Conservation (phyloP, 495 filamentous ascomycete species). For the Lophium mytilinum region DNA sequence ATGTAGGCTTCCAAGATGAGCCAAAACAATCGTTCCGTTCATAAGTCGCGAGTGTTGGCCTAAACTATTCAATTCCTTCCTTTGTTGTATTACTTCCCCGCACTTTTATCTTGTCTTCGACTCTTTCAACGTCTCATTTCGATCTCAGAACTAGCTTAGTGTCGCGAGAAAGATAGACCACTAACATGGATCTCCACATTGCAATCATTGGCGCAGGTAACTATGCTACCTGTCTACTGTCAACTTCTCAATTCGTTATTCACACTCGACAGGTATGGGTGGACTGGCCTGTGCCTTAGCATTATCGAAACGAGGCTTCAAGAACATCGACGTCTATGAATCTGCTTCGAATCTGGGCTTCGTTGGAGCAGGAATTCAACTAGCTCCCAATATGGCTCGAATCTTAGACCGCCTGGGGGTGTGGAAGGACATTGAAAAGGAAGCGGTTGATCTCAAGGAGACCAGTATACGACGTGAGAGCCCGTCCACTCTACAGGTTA, state of each 20-base stretch:
- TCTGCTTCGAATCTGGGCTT: slow-evolving; percentile 67
- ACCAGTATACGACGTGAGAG: slow-evolving; percentile 46
- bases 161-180: too few relatives aligned
- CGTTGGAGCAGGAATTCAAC: slow-evolving; percentile 74
- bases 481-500: too few relatives aligned
- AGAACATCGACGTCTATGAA: slow-evolving; percentile 64
- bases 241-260: too few relatives aligned
- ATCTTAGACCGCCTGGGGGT: slow-evolving; percentile 62
- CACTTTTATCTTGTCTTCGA: slow-evolving; percentile 5
- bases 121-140: background rate
- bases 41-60: too few relatives aligned
- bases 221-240: too few relatives aligned
- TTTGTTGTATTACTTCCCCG: background rate
- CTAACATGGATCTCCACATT: too few relatives aligned
- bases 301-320: slow-evolving; percentile 65
- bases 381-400: slow-evolving; percentile 72
- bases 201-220: too few relatives aligned
- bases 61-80: background rate
- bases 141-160: too few relatives aligned
- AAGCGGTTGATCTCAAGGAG: slow-evolving; percentile 46
- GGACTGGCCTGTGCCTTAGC: slow-evolving; percentile 64
- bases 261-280: slow-evolving; percentile 55
- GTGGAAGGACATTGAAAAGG: slow-evolving; percentile 58
- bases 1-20: too few relatives aligned
- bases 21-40: too few relatives aligned